Conservation (phyloP, 1,139 yeast species). For the Geotrichum histeridarum region DNA sequence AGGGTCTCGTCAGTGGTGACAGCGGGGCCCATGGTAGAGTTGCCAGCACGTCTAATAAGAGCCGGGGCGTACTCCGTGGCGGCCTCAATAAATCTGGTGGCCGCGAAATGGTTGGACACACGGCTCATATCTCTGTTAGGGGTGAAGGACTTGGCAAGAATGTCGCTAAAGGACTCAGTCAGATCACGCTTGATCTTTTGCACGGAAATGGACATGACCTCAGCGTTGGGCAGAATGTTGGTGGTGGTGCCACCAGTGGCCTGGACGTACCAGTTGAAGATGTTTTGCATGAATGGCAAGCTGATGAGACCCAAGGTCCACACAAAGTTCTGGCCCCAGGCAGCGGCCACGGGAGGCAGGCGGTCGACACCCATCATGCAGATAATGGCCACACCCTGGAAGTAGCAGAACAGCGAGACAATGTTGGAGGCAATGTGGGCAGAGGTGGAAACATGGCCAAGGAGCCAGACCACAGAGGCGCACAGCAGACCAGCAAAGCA, state of each 20-base stretch:
- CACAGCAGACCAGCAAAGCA: conserved; percentile 83
- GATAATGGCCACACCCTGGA: conserved; percentile 88
- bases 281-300: conserved; percentile 73
- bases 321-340: conserved; percentile 96
- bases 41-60: conserved; percentile 33
- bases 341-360: conserved; percentile 95
- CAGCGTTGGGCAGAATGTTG: conserved; percentile 55
- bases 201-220: conserved; percentile 68
- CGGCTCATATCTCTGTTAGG: conserved; percentile 19
- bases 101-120: neutral
- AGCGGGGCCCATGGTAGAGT: conserved; percentile 45
- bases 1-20: conserved; percentile 69
- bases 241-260: conserved; percentile 92
- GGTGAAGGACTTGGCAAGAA: conserved; percentile 23
- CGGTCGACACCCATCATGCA: conserved; percentile 93
- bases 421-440: conserved; percentile 96
- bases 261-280: conserved; percentile 91
- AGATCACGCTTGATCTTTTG: conserved; percentile 45
- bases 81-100: conserved; percentile 15
- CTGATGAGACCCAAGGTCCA: conserved; percentile 93
- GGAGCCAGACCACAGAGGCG: conserved; percentile 78
- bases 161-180: conserved; percentile 20
- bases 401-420: conserved; percentile 84
- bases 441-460: conserved; percentile 89
- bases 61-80: conserved; percentile 14